A percentile compares a stretch with the other conserved stretches of the same genome.
Evolutionary conservation across 768 basidiomycete genomes (phyloP).

Genomic region (Kwoniella shandongensis): DNA sequence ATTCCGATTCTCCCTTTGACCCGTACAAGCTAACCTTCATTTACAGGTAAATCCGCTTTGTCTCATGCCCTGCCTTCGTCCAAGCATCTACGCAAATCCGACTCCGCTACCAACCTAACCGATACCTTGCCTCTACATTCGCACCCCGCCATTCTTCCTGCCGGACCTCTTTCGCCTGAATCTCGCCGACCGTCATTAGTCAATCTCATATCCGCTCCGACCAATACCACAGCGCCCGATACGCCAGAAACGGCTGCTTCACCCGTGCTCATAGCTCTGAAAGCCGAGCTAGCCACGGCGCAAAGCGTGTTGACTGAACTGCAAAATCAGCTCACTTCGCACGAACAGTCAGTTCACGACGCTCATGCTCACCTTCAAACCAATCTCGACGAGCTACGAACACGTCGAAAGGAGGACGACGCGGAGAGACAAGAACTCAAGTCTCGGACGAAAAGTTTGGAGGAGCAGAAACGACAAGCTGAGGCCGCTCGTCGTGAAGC

Average conservation of each 20-base stretch:
- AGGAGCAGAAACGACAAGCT: constrained; percentile 80
- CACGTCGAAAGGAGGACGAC: constrained; percentile 70
- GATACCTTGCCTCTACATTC: constrained; percentile 26
- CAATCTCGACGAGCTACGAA: constrained; percentile 70
- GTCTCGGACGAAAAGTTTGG: constrained; percentile 75
- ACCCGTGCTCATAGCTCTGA: constrained; percentile 42
- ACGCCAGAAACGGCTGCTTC: constrained; percentile 30
- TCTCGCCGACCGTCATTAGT: constrained; percentile 38
- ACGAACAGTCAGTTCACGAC: constrained; percentile 41
- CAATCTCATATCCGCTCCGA: constrained; percentile 27
- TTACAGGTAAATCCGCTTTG: constrained; percentile 11
- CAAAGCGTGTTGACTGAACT: constrained; percentile 42
- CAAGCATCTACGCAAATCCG: constrained; percentile 31
- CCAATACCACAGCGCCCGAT: constrained; percentile 17
- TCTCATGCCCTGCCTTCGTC: constrained; percentile 12
- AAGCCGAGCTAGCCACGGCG: constrained; percentile 39
- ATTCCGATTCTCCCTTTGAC: neutral
- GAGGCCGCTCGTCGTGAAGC: constrained; percentile 78
- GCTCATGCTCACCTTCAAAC: constrained; percentile 64
- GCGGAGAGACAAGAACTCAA: constrained; percentile 72
- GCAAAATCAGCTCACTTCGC: constrained; percentile 30
- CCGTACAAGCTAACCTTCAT: constrained; percentile 1
- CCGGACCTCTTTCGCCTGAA: constrained; percentile 25
- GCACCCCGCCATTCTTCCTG: constrained; percentile 18
- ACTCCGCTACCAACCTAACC: constrained; percentile 26